Evolutionary conservation across 345 rosid species (phyloP), one percentile per base, ranked within the genome.

Genomic region (Populus tremula): DNA sequence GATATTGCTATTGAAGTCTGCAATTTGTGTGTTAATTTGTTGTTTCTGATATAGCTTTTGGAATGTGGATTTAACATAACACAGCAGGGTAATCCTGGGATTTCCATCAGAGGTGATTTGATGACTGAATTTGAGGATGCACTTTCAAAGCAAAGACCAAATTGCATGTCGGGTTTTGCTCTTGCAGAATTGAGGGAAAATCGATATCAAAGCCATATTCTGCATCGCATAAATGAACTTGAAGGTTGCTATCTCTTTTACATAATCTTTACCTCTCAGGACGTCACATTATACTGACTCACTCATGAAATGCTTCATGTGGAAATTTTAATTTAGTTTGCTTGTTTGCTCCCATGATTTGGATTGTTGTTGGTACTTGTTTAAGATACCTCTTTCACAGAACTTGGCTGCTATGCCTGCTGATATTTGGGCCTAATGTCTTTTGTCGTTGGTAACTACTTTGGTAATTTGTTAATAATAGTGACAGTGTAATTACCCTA

Each of bases 111-210:
- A 69, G 86, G 87, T 65, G 94, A 92, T 84, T 88, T 96, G 82
- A 85, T 94, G 92, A 73, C 80, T 20, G 96, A 90, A 63, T 87
- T 96, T 75, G 98, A 94, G 79, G 92, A 89, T 84, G 97, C 98
- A n/a, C 82, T 96, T 76, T 81, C 89, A 73, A 87, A 84, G 79
- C 97, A 89, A 80, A 78, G 92, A 70, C 75, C 88, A 25, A 85
- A 82, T 70, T 87, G 82, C 86, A 85, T 82, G 80, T 89, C 94
- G 21, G 90, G 93, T 62, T 83, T 78, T 78, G 82, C 84, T 62
- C 82, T 96, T 86, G 31, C 76, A 5, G 87, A 92, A n/a, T 80
- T 86, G 14, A 74, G 80, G 73, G 91, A 90, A 69, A 89, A 71
- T 66, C 90, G 91, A 77, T 74, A 83, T 73, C 90, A 84, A 68